Evolutionary conservation across 2,329 filamentous ascomycete species (phyloP).

Genomic region (Colletotrichum cordylinicola): DNA sequence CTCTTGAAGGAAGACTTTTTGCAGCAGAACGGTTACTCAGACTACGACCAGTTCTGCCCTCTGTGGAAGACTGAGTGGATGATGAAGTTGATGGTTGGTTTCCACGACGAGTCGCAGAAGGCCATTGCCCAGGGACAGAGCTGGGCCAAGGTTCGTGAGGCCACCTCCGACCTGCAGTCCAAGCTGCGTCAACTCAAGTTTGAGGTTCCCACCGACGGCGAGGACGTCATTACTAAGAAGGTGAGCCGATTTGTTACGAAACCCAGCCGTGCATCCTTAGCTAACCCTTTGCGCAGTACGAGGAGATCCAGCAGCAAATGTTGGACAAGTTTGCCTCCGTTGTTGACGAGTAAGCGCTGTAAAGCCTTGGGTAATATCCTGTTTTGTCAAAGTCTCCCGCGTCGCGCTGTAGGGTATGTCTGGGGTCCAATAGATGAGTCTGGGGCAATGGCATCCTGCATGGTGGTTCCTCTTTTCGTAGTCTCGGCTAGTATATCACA

Average conservation of each 20-base stretch:
- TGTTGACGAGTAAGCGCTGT: slow-evolving; percentile 78
- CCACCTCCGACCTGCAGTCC: slow-evolving; percentile 84
- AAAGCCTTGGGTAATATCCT: not conserved
- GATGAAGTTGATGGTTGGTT: slow-evolving; percentile 99
- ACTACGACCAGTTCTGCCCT: slow-evolving; percentile 99
- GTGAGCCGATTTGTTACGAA: slow-evolving; percentile 48
- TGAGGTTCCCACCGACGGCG: slow-evolving; percentile 84
- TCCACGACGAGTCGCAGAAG: slow-evolving; percentile 98
- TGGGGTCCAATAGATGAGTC: slow-evolving; percentile 15
- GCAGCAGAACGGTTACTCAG: slow-evolving; percentile 98
- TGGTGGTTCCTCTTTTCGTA: slow-evolving; percentile 15
- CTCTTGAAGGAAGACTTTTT: slow-evolving; percentile 98
- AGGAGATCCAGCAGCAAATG: slow-evolving; percentile 89
- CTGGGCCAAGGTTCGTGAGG: slow-evolving; percentile 93
- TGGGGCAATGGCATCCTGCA: slow-evolving; percentile 13
- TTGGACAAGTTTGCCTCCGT: slow-evolving; percentile 97
- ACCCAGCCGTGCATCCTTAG: slow-evolving; percentile 22
- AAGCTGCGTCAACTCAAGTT: slow-evolving; percentile 95
- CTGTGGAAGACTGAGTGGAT: slow-evolving; percentile 99
- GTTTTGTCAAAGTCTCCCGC: slow-evolving; percentile 5
- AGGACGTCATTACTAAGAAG: slow-evolving; percentile 85
- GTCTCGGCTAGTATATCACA: slow-evolving; percentile 21
- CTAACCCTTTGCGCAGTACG: slow-evolving; percentile 71
- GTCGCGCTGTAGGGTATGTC: slow-evolving; percentile 4
- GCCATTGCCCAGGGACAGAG: slow-evolving; percentile 87